These are phyloP conservation scores for Penicillium roqueforti DNA, from an alignment of 495 filamentous ascomycete genomes.

Conservation along the genomic window DNA sequence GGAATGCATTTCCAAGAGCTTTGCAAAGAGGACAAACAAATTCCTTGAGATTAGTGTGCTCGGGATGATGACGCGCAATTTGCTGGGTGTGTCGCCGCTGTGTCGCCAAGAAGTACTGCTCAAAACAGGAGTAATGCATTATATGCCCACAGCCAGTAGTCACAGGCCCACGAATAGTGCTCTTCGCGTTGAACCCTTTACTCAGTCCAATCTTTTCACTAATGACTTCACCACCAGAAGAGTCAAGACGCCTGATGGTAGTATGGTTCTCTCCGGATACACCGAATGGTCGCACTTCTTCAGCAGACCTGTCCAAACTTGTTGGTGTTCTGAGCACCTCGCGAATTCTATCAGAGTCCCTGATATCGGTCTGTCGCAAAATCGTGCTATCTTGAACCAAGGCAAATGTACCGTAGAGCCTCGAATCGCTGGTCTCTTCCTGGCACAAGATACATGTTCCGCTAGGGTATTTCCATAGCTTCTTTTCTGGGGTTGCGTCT, in stretches of 20 bases:
- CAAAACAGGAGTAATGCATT: constrained; percentile 97
- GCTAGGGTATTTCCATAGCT: constrained; percentile 87
- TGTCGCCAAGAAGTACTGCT: constrained; percentile 79
- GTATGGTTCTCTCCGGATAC: constrained; percentile 81
- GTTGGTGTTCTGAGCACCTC: constrained; percentile 74
- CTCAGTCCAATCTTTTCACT: constrained; percentile 78
- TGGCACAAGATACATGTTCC: constrained; percentile 96
- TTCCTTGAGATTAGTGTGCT: constrained; percentile 68
- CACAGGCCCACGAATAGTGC: constrained; percentile 70
- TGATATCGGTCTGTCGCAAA: constrained; percentile 75
- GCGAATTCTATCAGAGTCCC: constrained; percentile 75
- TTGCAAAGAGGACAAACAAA: constrained; percentile 99
- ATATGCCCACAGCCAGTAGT: constrained; percentile 93
- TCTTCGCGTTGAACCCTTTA: constrained; percentile 74
- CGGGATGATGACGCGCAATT: constrained; percentile 89
- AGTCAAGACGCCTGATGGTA: constrained; percentile 67
- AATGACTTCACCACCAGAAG: constrained; percentile 63
- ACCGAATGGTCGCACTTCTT: constrained; percentile 79
- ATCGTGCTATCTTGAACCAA: constrained; percentile 84
- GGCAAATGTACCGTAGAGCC: constrained; percentile 88
- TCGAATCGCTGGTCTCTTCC: constrained; percentile 86
- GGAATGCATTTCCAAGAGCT: constrained; percentile 89
- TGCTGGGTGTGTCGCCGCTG: constrained; percentile 80
- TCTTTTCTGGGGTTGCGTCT: constrained; percentile 53
- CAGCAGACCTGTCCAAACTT: constrained; percentile 79